Conservation (phyloP, 305 asterid species). For the Stenogyne calaminthoides region DNA sequence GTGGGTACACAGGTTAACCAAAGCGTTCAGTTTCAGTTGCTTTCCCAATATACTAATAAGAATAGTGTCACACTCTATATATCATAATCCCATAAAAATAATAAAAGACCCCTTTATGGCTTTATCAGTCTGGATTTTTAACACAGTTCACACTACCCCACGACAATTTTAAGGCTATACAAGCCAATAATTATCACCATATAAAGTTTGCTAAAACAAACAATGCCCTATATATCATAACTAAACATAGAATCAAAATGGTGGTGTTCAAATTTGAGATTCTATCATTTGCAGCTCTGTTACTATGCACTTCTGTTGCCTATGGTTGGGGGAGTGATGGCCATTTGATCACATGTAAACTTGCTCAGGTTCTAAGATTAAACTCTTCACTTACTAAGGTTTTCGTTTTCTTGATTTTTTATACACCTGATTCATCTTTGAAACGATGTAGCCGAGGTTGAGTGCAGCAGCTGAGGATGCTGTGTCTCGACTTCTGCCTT, state of each 20-base stretch:
- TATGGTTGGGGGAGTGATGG: constrained; percentile 83
- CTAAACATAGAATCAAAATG: constrained; percentile 33
- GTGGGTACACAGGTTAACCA: constrained; percentile 33
- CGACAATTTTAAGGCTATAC: not conserved
- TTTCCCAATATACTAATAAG: not conserved
- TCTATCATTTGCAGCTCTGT: constrained; percentile 31
- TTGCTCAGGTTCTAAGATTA: constrained; percentile 63
- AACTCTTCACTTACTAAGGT: not conserved
- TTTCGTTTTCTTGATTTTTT: not conserved
- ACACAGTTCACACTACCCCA: constrained; percentile 30
- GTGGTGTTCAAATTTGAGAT: constrained; percentile 21
- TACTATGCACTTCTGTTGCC: constrained; percentile 42
- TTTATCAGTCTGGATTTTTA: constrained; percentile 20
- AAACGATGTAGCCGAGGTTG: constrained; percentile 54
- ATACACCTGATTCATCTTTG: not conserved
- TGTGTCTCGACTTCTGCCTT: constrained; percentile 62
- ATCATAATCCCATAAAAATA: constrained; percentile 20
- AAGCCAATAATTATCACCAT: not conserved
- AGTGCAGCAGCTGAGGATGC: constrained; percentile 71
- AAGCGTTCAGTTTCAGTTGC: constrained; percentile 26
- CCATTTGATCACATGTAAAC: constrained; percentile 65
- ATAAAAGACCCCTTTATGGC: not conserved
- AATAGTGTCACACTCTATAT: constrained; percentile 6
- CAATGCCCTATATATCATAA: not conserved
- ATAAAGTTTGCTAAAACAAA: not conserved